These are phyloP conservation scores for Liquidambar formosana DNA, from an alignment of 164 flowering plant genomes.

Conservation along the genomic window DNA sequence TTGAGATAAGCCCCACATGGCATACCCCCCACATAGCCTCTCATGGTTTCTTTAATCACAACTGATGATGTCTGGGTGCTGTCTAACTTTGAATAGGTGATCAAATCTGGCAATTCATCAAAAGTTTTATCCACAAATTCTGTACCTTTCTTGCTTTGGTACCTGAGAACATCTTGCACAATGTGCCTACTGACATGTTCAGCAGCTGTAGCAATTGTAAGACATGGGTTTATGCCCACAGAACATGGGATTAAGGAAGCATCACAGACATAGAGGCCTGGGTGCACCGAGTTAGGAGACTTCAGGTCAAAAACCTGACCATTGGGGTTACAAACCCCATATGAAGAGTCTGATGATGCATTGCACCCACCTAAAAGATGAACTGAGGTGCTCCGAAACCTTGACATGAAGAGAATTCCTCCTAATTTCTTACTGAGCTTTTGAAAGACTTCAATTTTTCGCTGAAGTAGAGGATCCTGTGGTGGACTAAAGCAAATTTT, in stretches of 20 bases:
- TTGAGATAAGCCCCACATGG: conserved; percentile 51
- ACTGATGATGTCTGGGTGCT: conserved; percentile 11
- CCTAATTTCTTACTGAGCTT: conserved; percentile 55
- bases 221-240: conserved; percentile 38
- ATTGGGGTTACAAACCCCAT: conserved; percentile 51
- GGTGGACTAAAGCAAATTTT: conserved; percentile 46
- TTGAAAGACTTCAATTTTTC: conserved; percentile 48
- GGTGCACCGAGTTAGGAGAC: conserved; percentile 20
- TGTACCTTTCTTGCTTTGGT: conserved; percentile 16
- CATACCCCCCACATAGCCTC: conserved; percentile 60
- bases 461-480: conserved; percentile 43
- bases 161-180: conserved; percentile 39
- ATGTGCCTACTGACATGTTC: conserved; percentile 50
- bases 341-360: conserved; percentile 46
- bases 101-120: conserved; percentile 1
- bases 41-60: conserved; percentile 43
- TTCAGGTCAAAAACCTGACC: conserved; percentile 53
- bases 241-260: conserved; percentile 45
- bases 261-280: conserved; percentile 41
- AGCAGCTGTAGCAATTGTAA: conserved; percentile 54
- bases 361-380: conserved; percentile 71
- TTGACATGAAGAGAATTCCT: conserved; percentile 58
- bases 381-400: conserved; percentile 54
- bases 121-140: not conserved
- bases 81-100: not conserved